These are phyloP conservation scores for Trypanosoma platydactyli DNA, from an alignment of 208 protist species.

Conservation along the genomic window DNA sequence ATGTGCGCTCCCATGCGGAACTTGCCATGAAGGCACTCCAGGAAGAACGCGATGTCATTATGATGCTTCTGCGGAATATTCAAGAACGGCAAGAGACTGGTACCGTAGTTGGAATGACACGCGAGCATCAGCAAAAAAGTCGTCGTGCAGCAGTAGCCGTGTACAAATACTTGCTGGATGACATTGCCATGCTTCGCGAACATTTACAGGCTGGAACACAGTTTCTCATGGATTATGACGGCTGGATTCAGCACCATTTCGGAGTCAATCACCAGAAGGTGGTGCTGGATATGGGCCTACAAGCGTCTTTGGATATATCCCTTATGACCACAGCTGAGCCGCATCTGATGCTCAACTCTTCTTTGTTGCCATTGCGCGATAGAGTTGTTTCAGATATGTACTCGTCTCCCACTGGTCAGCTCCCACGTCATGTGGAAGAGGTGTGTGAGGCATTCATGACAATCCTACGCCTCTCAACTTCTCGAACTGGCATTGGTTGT, in stretches of 20 bases:
- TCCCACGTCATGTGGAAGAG: constrained; percentile 24
- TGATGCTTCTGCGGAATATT: constrained; percentile 58
- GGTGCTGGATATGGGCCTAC: constrained; percentile 43
- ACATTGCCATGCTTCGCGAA: constrained; percentile 66
- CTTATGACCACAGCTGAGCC: constrained; percentile 20
- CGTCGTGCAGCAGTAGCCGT: constrained; percentile 63
- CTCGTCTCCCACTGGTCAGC: neutral
- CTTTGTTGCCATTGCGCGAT: neutral
- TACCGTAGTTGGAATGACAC: constrained; percentile 39
- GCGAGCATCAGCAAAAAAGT: constrained; percentile 46
- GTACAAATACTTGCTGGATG: constrained; percentile 77
- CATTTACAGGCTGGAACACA: constrained; percentile 46
- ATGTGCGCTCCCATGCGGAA: constrained; percentile 26
- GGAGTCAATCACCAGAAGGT: constrained; percentile 52
- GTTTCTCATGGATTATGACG: constrained; percentile 70
- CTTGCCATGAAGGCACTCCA: constrained; percentile 44
- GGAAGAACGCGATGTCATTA: constrained; percentile 65
- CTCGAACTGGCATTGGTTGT: neutral
- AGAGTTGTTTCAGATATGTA: neutral
- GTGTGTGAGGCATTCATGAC: constrained; percentile 17
- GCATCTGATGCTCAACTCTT: neutral
- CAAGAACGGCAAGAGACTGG: constrained; percentile 44
- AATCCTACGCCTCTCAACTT: constrained; percentile 5
- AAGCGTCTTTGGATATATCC: constrained; percentile 31
- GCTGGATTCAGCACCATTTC: constrained; percentile 66